Conservation (phyloP, 2,329 filamentous ascomycete species). For the Sclerotinia spermophila region DNA sequence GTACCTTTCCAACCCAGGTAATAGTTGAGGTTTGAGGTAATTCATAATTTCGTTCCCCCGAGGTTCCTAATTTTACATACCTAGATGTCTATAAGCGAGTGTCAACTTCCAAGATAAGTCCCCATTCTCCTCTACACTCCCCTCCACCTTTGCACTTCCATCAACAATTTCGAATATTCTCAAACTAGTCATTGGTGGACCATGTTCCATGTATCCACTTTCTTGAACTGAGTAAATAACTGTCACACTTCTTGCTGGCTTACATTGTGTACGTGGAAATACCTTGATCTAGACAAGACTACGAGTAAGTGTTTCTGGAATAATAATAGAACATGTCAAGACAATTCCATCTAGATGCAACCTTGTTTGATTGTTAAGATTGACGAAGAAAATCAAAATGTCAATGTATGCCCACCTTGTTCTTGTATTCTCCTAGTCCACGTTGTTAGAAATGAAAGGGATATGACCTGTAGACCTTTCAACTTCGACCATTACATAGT, state of each 20-base stretch:
- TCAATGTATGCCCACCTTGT: not conserved
- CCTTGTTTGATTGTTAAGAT: conserved; percentile 10
- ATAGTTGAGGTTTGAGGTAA: not conserved
- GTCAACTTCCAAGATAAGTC: not conserved
- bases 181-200: not conserved
- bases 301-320: conserved; percentile 3
- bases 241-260: not conserved
- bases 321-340: conserved; percentile 11
- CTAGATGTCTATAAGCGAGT: no score
- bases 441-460: not conserved
- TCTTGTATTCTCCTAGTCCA: not conserved
- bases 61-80: not conserved
- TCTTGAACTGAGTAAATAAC: not conserved
- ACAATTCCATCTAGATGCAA: not conserved
- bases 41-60: not conserved
- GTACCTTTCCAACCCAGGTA: conserved; percentile 1
- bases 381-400: conserved; percentile 10
- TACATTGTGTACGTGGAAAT: not conserved
- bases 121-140: not conserved
- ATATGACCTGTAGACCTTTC: not conserved
- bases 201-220: not conserved
- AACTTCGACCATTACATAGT: not conserved
- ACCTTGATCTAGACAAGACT: not conserved
- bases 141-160: no score
- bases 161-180: not conserved